Evolutionary conservation across 2,329 filamentous ascomycete species (phyloP).

Genomic region (Graphium sp.): DNA sequence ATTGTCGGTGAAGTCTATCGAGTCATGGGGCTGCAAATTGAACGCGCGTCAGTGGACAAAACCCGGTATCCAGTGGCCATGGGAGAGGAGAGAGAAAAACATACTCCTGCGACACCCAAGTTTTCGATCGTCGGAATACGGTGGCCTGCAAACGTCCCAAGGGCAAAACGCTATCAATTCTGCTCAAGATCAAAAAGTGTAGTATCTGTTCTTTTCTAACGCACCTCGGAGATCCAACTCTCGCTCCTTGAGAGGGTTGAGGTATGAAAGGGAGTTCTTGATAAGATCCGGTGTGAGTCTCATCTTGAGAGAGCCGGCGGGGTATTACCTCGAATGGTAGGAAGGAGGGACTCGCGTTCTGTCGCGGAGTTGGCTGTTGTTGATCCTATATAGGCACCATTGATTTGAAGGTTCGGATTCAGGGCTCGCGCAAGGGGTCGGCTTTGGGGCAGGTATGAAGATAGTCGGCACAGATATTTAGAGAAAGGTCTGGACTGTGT

Average conservation of each 20-base stretch:
- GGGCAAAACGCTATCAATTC: slow-evolving; percentile 58
- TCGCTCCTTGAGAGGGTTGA: slow-evolving; percentile 96
- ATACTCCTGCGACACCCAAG: slow-evolving; percentile 79
- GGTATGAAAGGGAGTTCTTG: slow-evolving; percentile 86
- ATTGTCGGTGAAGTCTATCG: slow-evolving; percentile 97
- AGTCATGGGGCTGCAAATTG: slow-evolving; percentile 56
- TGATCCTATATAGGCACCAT: background rate
- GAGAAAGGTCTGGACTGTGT: too few species aligned
- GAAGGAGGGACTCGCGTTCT: background rate
- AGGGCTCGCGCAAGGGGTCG: too few species aligned
- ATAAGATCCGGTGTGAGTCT: slow-evolving; percentile 93
- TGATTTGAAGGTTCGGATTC: too few species aligned
- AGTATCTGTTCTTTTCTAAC: slow-evolving; percentile 94
- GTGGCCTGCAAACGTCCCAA: slow-evolving; percentile 57
- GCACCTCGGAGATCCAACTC: slow-evolving; percentile 99
- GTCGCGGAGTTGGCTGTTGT: background rate
- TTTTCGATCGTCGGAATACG: slow-evolving; percentile 97
- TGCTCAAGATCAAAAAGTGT: slow-evolving; percentile 52
- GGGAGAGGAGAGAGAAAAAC: slow-evolving; percentile 16
- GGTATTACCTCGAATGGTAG: background rate
- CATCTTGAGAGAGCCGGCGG: slow-evolving; percentile 36
- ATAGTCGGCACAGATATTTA: too few species aligned
- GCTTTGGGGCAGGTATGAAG: slow-evolving; percentile 1
- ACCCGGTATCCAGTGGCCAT: background rate
- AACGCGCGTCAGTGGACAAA: background rate